Evolutionary conservation across 306 rosid species (phyloP).

Genomic region (Acmispon strigosus): DNA sequence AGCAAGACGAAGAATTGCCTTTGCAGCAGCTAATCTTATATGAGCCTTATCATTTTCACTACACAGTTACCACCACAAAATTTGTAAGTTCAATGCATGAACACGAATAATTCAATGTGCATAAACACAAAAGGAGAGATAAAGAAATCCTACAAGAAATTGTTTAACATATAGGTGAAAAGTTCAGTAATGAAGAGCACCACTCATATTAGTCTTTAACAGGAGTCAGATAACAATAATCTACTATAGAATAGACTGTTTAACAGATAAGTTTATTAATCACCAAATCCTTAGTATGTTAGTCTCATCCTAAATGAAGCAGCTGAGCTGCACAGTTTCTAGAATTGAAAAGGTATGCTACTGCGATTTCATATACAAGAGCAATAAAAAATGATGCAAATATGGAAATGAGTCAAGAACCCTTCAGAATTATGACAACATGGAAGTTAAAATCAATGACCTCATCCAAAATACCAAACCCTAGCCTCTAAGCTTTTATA

Average conservation of each 20-base stretch:
- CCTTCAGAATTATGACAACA: background rate
- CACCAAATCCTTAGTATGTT: background rate
- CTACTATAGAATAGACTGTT: background rate
- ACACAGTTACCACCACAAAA: slow-evolving; percentile 16
- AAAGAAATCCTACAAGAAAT: background rate
- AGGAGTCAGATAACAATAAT: background rate
- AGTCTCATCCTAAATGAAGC: background rate
- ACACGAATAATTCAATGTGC: background rate
- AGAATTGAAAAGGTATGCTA: background rate
- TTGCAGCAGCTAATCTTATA: slow-evolving; percentile 78
- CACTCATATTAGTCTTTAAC: background rate
- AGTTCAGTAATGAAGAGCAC: background rate
- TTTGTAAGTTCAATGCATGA: background rate
- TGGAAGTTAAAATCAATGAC: background rate
- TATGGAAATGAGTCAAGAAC: background rate
- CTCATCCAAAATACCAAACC: background rate
- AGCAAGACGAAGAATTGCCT: slow-evolving; percentile 71
- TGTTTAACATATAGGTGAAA: background rate
- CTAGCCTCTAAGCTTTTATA: background rate
- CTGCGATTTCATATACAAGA: background rate
- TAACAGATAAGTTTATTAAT: background rate
- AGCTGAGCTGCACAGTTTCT: slow-evolving; percentile 6
- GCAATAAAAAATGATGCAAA: background rate
- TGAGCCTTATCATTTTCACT: slow-evolving; percentile 53
- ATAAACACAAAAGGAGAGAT: background rate